Base-by-base conservation (phyloP, 768 basidiomycete species). In the Tremella fuciformis region DNA sequence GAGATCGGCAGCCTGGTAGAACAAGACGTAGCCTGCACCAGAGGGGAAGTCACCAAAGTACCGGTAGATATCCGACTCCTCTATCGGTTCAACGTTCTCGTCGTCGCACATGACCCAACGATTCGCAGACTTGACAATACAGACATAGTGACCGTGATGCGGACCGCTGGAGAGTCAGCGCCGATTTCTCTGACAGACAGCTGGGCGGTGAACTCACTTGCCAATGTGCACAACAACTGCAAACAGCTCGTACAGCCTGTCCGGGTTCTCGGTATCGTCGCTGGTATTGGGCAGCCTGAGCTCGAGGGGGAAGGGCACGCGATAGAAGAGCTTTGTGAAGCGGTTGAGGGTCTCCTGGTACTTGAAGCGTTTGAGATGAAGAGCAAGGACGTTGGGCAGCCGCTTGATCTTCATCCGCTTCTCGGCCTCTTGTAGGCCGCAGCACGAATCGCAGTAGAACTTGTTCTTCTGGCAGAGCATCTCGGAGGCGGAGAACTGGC, bases 401-500 rank as follows among this genome's bases (percentile, higher is more conserved):
- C 86, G 88, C 81, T 97, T 97, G 76, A 99, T 92, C 79, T 99
- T 99, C 94, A 99, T 98, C 69, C 94, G 83, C 81, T 94, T 94
- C 81, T 98, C 96, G 1, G 96, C 96, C 77, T 99, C 96, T 71
- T 97, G 94, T 24, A 98, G 79, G 57, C 91, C 92, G 71, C 94
- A 93, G 76, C 96, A 99, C 16, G 87, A 85, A 76, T 99, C 96
- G 74, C 96, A 99, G 76, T 90, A 96, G 75, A 97, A 99, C 79
- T 98, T 98, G 81, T 99, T 97, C 77, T 84, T 88, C 77, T 94
- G 91, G 68, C 91, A 93, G 18, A 99, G 84, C 93, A 97, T 99
- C 78, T 99, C 96, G 71, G 88, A 90, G 40, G 92, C 93, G 71
- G 91, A 94, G 76, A 99, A 99, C 73, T 93, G 91, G 47, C 91